Evolutionary conservation across 306 rosid species (phyloP).

Genomic region (Rosa rugosa): DNA sequence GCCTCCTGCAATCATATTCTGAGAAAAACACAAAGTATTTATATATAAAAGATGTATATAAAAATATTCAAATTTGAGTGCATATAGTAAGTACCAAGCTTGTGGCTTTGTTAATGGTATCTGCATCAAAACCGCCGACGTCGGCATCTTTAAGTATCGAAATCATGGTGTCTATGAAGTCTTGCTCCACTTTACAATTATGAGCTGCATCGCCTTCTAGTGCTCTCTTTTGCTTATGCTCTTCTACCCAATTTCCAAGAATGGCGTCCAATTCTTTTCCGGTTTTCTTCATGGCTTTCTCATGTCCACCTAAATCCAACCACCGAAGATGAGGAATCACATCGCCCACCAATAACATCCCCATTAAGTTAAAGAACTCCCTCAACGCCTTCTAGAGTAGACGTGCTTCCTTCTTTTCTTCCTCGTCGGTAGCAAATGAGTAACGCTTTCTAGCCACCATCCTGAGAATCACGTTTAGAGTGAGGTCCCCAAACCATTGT

Average conservation of each 20-base stretch:
- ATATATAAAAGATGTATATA: too few relatives aligned
- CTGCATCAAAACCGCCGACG: conserved; percentile 30
- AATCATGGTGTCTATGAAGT: conserved; percentile 45
- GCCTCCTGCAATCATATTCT: conserved; percentile 22
- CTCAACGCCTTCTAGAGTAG: conserved; percentile 16
- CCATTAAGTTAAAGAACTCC: conserved; percentile 29
- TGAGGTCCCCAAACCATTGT: conserved; percentile 36
- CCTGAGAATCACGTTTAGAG: conserved; percentile 39
- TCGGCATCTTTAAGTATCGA: not conserved
- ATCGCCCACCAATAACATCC: conserved; percentile 35
- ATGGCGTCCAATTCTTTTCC: conserved; percentile 32
- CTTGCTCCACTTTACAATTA: conserved; percentile 14
- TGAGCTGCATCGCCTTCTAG: not conserved
- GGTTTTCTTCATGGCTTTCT: conserved; percentile 33
- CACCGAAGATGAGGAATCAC: conserved; percentile 40
- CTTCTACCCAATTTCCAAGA: conserved; percentile 38
- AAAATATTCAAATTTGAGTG: too few relatives aligned
- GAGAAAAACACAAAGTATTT: not conserved
- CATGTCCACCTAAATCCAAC: conserved; percentile 55
- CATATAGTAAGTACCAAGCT: conserved; percentile 32
- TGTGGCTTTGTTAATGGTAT: conserved; percentile 46
- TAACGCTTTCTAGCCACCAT: conserved; percentile 41
- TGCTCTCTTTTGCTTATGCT: conserved; percentile 26
- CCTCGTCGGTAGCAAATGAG: not conserved
- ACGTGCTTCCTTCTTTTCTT: conserved; percentile 14